Evolutionary conservation across 371 early-diverging fungal genomes (phyloP).

Genomic region (Mortierella sp.): DNA sequence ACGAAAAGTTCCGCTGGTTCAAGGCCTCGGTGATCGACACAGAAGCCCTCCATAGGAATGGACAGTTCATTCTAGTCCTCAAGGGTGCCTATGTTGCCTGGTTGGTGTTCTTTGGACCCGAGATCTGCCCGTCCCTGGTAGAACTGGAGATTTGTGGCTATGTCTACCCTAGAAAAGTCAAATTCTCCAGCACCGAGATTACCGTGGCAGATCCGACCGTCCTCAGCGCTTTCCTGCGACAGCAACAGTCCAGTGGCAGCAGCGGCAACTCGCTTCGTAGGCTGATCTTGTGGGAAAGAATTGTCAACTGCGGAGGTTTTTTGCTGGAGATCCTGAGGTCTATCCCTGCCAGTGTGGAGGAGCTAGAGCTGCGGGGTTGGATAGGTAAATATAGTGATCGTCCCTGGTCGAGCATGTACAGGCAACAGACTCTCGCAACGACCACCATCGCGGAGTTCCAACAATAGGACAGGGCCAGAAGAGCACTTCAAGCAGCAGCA

Average conservation of each 20-base stretch:
- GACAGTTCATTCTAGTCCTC: not conserved
- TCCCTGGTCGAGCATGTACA: accelerated
- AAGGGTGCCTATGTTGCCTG: not conserved
- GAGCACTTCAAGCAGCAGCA: too few relatives aligned
- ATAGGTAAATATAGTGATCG: not conserved
- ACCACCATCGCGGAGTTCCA: not conserved
- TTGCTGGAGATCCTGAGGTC: not conserved
- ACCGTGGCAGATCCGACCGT: too few relatives aligned
- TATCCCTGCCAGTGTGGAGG: not conserved
- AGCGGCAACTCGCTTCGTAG: not conserved
- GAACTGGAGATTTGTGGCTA: not conserved
- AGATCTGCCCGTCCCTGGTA: not conserved
- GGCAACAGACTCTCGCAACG: not conserved
- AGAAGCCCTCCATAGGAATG: not conserved
- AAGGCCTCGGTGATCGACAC: not conserved
- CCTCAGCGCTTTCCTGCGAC: not conserved
- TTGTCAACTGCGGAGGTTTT: not conserved
- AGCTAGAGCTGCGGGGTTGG: not conserved
- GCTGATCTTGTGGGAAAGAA: not conserved
- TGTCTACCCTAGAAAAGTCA: too few relatives aligned
- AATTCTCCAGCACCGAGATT: too few relatives aligned
- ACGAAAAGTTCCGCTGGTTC: too few relatives aligned
- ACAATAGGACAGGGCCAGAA: too few relatives aligned
- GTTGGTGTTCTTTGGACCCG: not conserved
- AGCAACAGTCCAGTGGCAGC: not conserved